Percentiles rank a stretch among this genome's conserved stretches.
Evolutionary conservation across 208 protist genomes (phyloP).

Genomic region (Perkinsela sp.): DNA sequence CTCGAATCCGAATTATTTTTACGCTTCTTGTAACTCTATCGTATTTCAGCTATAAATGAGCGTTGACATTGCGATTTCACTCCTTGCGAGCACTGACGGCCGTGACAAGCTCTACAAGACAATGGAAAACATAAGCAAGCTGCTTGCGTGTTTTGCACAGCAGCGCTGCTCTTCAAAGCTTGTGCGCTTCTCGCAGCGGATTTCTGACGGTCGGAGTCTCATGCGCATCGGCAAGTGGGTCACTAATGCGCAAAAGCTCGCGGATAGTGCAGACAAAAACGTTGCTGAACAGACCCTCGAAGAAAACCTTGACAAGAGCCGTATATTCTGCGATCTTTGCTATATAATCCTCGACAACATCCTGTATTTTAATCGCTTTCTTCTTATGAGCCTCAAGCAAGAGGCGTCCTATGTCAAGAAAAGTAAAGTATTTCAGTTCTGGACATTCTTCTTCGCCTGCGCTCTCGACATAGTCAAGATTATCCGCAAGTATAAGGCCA

Average conservation of each 20-base stretch:
- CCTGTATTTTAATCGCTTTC: conserved; percentile 42
- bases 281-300: conserved; percentile 17
- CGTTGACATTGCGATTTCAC: conserved; percentile 7
- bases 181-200: conserved; percentile 22
- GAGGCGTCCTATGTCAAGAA: conserved; percentile 16
- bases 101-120: conserved; percentile 72
- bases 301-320: conserved; percentile 42
- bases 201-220: conserved; percentile 37
- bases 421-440: conserved; percentile 60
- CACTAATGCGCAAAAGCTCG: conserved; percentile 48
- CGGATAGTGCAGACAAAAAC: conserved; percentile 14
- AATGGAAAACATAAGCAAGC: conserved; percentile 32
- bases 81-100: conserved; percentile 53
- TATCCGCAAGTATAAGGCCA: conserved; percentile 11
- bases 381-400: conserved; percentile 17
- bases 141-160: conserved; percentile 17
- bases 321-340: conserved; percentile 41
- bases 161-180: conserved; percentile 17
- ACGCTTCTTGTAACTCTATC: too few species aligned
- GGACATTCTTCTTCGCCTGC: conserved; percentile 55
- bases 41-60: not conserved
- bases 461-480: conserved; percentile 47
- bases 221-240: conserved; percentile 66
- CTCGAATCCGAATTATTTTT: too few species aligned
- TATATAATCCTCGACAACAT: conserved; percentile 63